Evolutionary conservation across 1,284 basidiomycete genomes (phyloP).

Genomic region (Psilocybe mexicana): DNA sequence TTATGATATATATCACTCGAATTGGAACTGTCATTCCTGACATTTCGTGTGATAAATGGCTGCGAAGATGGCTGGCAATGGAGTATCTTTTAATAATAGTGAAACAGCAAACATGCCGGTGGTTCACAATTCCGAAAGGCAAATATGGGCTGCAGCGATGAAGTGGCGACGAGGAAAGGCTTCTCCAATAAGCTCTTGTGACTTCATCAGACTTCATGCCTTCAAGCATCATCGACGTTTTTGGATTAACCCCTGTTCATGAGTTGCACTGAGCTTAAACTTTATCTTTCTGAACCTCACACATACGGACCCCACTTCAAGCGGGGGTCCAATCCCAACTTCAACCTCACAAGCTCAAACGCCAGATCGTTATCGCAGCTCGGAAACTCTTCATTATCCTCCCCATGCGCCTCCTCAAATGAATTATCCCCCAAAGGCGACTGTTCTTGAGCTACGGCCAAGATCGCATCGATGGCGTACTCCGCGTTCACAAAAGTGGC

Average conservation of each 20-base stretch:
- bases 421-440: neutral
- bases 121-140: neutral
- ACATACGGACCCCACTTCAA: no score
- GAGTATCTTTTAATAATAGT: neutral
- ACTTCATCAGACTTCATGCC: no score
- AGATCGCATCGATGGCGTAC: neutral
- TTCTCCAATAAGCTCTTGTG: no score
- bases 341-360: neutral
- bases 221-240: no score
- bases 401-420: neutral
- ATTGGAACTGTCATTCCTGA: neutral
- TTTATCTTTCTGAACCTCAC: no score
- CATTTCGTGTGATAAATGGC: neutral
- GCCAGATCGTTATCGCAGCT: neutral
- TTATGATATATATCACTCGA: neutral
- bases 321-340: neutral
- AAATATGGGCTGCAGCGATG: neutral
- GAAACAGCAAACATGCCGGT: neutral
- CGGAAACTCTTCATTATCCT: neutral
- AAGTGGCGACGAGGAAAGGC: neutral
- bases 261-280: no score
- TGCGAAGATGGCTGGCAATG: neutral
- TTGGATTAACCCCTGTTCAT: no score
- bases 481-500: no score
- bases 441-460: neutral